phyloP scores from a whole-genome alignment of 2,329 filamentous ascomycete genomes.

The Colletotrichum sp. region DNA sequence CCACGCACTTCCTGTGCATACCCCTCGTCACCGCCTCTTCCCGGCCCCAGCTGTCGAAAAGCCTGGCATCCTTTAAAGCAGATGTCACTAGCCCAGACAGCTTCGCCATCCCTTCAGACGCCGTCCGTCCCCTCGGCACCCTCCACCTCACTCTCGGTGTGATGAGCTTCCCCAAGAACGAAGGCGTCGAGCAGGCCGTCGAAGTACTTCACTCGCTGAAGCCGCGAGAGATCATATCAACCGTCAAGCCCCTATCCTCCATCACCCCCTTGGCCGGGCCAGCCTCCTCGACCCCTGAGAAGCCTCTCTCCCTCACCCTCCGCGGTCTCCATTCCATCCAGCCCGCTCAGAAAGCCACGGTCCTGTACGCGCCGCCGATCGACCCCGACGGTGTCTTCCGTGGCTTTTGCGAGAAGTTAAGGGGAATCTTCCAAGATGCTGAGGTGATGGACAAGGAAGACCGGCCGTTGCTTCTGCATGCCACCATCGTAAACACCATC shows the following conservation, averaged over 20 bases:
- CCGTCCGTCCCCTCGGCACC: slow-evolving; percentile 78
- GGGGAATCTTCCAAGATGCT: slow-evolving; percentile 56
- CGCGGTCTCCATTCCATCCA: slow-evolving; percentile 69
- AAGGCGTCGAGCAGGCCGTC: slow-evolving; percentile 47
- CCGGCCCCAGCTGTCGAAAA: slow-evolving; percentile 67
- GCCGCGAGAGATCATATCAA: slow-evolving; percentile 44
- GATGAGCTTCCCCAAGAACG: slow-evolving; percentile 70
- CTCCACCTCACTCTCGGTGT: slow-evolving; percentile 87
- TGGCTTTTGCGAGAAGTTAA: slow-evolving; percentile 62
- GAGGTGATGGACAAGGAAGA: slow-evolving; percentile 63
- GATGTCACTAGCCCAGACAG: slow-evolving; percentile 55
- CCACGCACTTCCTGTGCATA: slow-evolving; percentile 80
- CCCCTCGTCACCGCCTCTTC: slow-evolving; percentile 70
- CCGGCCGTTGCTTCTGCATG: slow-evolving; percentile 76
- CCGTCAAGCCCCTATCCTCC: slow-evolving; percentile 15
- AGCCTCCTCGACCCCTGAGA: neutral
- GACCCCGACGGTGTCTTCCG: slow-evolving; percentile 58
- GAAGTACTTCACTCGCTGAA: slow-evolving; percentile 42
- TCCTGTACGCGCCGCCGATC: slow-evolving; percentile 68
- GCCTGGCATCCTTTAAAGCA: slow-evolving; percentile 65
- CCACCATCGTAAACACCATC: slow-evolving; percentile 85
- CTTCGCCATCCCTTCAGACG: slow-evolving; percentile 64
- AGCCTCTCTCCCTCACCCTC: slow-evolving; percentile 49
- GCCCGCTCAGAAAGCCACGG: slow-evolving; percentile 52
- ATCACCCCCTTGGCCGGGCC: slow-evolving; percentile 22